Percentiles rank a stretch among this genome's conserved stretches.
phyloP scores from a whole-genome alignment of 805 yeast species.

The Metschnikowia baotianmanensis region DNA sequence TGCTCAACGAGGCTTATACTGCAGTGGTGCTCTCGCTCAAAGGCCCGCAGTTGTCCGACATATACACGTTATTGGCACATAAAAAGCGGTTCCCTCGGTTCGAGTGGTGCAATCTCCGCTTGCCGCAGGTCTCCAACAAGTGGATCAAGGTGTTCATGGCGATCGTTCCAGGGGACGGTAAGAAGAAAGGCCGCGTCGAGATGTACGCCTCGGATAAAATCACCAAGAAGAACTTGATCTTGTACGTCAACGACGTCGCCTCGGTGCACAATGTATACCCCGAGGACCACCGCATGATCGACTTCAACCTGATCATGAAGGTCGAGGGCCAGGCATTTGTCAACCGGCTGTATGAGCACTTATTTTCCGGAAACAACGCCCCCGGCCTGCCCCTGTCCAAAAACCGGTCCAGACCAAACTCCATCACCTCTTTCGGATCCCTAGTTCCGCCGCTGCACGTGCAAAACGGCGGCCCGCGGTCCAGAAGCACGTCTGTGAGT shows the following conservation, averaged over 20 bases:
- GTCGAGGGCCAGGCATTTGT: slow-evolving; percentile 53
- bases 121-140: slow-evolving; percentile 55
- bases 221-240: slow-evolving; percentile 50
- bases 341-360: slow-evolving; percentile 37
- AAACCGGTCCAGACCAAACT: slow-evolving; percentile 18
- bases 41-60: slow-evolving; percentile 55
- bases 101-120: slow-evolving; percentile 64
- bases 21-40: slow-evolving; percentile 60
- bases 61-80: slow-evolving; percentile 52
- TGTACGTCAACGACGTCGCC: slow-evolving; percentile 44
- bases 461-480: slow-evolving; percentile 13
- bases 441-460: slow-evolving; percentile 10
- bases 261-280: slow-evolving; percentile 59
- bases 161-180: slow-evolving; percentile 44
- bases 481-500: slow-evolving; percentile 23
- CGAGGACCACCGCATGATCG: slow-evolving; percentile 54
- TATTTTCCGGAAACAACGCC: slow-evolving; percentile 23
- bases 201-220: slow-evolving; percentile 50
- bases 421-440: slow-evolving; percentile 22
- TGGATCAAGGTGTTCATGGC: slow-evolving; percentile 58
- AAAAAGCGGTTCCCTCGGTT: slow-evolving; percentile 47
- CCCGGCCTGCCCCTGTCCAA: slow-evolving; percentile 13
- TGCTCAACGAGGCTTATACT: slow-evolving; percentile 60
- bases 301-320: slow-evolving; percentile 54
- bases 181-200: slow-evolving; percentile 51